Percentiles rank a stretch among this genome's conserved stretches.
phyloP scores from a whole-genome alignment of 805 yeast species.

The Blastobotrys americana region DNA sequence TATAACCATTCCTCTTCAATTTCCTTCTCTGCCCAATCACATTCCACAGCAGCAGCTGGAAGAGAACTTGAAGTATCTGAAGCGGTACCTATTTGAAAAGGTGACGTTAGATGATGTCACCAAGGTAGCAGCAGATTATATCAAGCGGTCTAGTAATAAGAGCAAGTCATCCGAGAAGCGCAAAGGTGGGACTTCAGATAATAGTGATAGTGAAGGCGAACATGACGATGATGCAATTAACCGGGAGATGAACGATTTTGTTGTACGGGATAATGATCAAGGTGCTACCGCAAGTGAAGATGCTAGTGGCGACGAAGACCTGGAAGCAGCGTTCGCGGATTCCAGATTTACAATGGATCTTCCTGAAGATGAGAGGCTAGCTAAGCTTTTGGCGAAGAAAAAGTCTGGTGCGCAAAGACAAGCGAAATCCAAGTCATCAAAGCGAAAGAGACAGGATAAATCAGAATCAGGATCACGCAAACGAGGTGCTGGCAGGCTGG shows the following conservation, averaged over 20 bases:
- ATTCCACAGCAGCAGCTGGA: slow-evolving; percentile 31
- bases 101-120: slow-evolving; percentile 33
- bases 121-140: slow-evolving; percentile 31
- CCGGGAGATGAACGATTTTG: slow-evolving; percentile 11
- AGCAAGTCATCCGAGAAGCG: slow-evolving; percentile 5
- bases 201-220: slow-evolving; percentile 33
- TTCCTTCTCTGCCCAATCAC: slow-evolving; percentile 34
- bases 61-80: slow-evolving; percentile 33
- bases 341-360: slow-evolving; percentile 19
- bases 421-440: slow-evolving; percentile 6
- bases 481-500: slow-evolving; percentile 6
- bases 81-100: slow-evolving; percentile 36
- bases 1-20: slow-evolving; percentile 31
- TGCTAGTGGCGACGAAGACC: slow-evolving; percentile 21
- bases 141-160: slow-evolving; percentile 14
- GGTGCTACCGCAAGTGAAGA: slow-evolving; percentile 30
- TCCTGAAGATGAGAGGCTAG: slow-evolving; percentile 21
- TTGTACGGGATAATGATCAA: slow-evolving; percentile 29
- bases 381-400: slow-evolving; percentile 10
- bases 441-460: slow-evolving; percentile 16
- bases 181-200: slow-evolving; percentile 23
- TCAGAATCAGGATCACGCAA: slow-evolving; percentile 4
- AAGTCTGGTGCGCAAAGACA: slow-evolving; percentile 15
- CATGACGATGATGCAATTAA: slow-evolving; percentile 23
- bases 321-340: slow-evolving; percentile 14